Evolutionary conservation across 2,329 filamentous ascomycete species (phyloP).

Genomic region (Elsinoe necatrix): DNA sequence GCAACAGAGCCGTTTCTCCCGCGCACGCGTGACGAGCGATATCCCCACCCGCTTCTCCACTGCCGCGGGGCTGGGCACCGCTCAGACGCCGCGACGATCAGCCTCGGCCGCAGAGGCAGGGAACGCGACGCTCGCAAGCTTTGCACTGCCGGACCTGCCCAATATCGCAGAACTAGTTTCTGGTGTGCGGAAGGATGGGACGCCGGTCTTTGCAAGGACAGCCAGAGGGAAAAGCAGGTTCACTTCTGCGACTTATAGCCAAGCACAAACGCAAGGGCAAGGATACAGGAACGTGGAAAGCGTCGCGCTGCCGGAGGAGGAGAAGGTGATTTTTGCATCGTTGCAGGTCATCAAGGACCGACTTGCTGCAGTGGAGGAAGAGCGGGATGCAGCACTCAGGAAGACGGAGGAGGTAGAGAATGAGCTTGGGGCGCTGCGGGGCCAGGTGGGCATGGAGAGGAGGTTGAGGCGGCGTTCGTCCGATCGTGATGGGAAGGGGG

Average conservation of each 20-base stretch:
- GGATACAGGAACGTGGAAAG: slow-evolving; percentile 44
- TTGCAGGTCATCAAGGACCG: slow-evolving; percentile 51
- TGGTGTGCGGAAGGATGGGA: slow-evolving; percentile 49
- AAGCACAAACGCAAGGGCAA: slow-evolving; percentile 25
- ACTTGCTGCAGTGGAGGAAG: slow-evolving; percentile 47
- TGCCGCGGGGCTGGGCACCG: slow-evolving; percentile 17
- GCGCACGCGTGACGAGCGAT: slow-evolving; percentile 15
- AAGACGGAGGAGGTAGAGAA: slow-evolving; percentile 52
- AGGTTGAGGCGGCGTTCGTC: slow-evolving; percentile 24
- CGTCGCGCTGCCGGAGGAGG: slow-evolving; percentile 51
- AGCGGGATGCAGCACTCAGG: slow-evolving; percentile 47
- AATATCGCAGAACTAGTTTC: slow-evolving; percentile 55
- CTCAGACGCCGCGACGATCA: slow-evolving; percentile 22
- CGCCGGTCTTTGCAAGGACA: slow-evolving; percentile 47
- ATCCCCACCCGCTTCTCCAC: slow-evolving; percentile 17
- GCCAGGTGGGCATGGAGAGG: slow-evolving; percentile 37
- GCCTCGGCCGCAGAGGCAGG: slow-evolving; percentile 28
- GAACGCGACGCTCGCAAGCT: slow-evolving; percentile 49
- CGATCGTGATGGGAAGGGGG: slow-evolving; percentile 41
- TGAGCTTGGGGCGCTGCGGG: slow-evolving; percentile 45
- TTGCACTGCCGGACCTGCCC: slow-evolving; percentile 52
- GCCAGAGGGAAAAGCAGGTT: slow-evolving; percentile 47
- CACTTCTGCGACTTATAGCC: slow-evolving; percentile 35
- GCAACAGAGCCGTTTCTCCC: slow-evolving; percentile 49
- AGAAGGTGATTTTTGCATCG: slow-evolving; percentile 55